Evolutionary conservation across 768 basidiomycete genomes (phyloP), one percentile per base, ranked within the genome.

Genomic region (Piloderma croceum): DNA sequence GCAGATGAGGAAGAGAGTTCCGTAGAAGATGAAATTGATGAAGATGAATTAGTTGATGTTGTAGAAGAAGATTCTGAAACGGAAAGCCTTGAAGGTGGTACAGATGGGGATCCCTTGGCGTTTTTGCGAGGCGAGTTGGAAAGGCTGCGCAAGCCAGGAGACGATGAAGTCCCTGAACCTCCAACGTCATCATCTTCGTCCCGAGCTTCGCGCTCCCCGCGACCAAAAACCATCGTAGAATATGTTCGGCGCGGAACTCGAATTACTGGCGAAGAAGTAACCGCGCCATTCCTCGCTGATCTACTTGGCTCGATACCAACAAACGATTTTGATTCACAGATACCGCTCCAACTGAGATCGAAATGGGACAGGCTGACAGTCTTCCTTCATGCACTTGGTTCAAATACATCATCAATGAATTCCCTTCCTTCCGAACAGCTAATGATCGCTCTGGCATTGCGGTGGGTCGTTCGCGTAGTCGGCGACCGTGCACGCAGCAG

Each of bases 221-320:
- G 50, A 23, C 43, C 41, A 18, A 49, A 48, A 10, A 38, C 39
- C 17, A 52, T 75, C 18, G 55, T 44, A 5, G 85, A 89, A 47
- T 81, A 86, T 45, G 54, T 84, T 33, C 76, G 87, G 25, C 77
- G 82, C 11, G 87, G 86, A 13, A 74, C 76, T 3, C 70, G 83
- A 36, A 66, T 88, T 45, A 73, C 73, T 5, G 50, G 71, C 12
- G 83, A 87, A 49, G 63, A 65, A 12, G 67, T 86, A n/a, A 42
- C 36, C 0, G 76, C 86, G 3, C 67, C 63, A 13, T 52, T 74
- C 9, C 50, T 88, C 11, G 43, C 61, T 29, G 65, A 70, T 9
- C 56, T 86, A 13, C 58, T 83, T 15, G 47, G 55, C n/a, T 61
- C 63, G 2, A 58, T 72, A 59, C 63, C 10, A 61, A 64, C 13